Evolutionary conservation across 163 green algal species (phyloP).

Genomic region (Scenedesmus sp.): DNA sequence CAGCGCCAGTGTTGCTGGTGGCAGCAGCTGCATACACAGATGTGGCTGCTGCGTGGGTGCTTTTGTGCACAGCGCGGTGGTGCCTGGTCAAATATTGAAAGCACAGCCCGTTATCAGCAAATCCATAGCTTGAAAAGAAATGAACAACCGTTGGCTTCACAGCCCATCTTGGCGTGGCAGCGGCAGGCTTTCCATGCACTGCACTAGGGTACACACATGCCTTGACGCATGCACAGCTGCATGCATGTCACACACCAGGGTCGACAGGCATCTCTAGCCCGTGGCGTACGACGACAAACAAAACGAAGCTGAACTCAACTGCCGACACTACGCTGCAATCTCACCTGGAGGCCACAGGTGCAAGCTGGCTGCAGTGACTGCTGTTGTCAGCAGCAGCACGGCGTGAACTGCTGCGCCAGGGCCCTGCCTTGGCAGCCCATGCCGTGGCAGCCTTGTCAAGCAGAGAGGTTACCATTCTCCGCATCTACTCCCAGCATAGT

Average conservation of each 20-base stretch:
- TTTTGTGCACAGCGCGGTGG: not conserved
- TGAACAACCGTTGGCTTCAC: not conserved
- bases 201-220: not conserved
- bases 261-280: too few relatives aligned
- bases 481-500: conserved; percentile 31
- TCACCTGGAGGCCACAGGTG: not conserved
- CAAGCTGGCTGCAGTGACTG: conserved; percentile 5
- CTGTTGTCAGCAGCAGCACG: conserved; percentile 17
- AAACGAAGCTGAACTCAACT: too few relatives aligned
- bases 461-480: conserved; percentile 19
- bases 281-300: too few relatives aligned
- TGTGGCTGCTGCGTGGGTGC: not conserved
- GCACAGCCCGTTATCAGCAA: not conserved
- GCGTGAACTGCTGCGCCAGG: not conserved
- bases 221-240: not conserved
- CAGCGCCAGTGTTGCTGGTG: not conserved
- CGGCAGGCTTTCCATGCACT: not conserved
- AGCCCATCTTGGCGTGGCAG: not conserved
- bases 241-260: not conserved
- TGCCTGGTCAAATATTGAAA: not conserved
- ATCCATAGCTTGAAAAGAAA: not conserved
- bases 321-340: too few relatives aligned
- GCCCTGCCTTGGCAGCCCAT: conserved; percentile 3
- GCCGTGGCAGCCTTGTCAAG: conserved; percentile 18
- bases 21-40: not conserved